Base-by-base conservation (phyloP, 2,329 filamentous ascomycete genomes). In the Chalara sp. region DNA sequence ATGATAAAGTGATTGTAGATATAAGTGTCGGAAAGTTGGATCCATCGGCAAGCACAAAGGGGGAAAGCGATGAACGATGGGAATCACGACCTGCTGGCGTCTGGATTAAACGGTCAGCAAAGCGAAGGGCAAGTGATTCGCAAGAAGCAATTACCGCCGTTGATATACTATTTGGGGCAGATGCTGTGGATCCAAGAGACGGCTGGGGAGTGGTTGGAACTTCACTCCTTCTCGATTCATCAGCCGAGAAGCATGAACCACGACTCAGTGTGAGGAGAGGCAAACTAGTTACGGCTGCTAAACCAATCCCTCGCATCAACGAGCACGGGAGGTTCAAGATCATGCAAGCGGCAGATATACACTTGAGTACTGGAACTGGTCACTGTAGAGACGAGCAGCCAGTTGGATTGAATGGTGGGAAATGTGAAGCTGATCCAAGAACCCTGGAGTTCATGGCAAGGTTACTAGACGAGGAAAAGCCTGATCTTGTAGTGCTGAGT, bases 251-350 rank as follows among this genome's bases (percentile, higher is more conserved):
- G 7, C 82, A 84, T 29, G 83, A 86, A 56, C 82, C 88, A 28
- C 84, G 91, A 53, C 68, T 99, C 50, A 95, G 83, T 30, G 76
- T 96, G 46, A 81, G 89, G 47, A 80, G 87, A 60, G 92, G 93
- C 2, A 73, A 76, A 47, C 80, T 80, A 28, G 72, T 74, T 28
- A 80, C 84, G 57, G 68, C 76, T 35, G 78, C 83, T 62, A 90
- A 85, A 66, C 86, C 87, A 1, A 73, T 81, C 39, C 87, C 86
- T 8, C 81, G 87, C 52, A 89, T 99, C 56, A 80, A 81, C 42
- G 89, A 95, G 55, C 89, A 93, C 65, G 93, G 92, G 32, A 89
- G 86, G 61, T 97, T 97, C 74, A 97, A 97, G 74, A 96, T 99
- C 57, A 83, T 99, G 78, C 93, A 99, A 70, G 76, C 95, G 50